Percentiles rank a stretch among this genome's conserved stretches.
phyloP scores from a whole-genome alignment of 306 rosid genomes.

The Sicyos edulis region DNA sequence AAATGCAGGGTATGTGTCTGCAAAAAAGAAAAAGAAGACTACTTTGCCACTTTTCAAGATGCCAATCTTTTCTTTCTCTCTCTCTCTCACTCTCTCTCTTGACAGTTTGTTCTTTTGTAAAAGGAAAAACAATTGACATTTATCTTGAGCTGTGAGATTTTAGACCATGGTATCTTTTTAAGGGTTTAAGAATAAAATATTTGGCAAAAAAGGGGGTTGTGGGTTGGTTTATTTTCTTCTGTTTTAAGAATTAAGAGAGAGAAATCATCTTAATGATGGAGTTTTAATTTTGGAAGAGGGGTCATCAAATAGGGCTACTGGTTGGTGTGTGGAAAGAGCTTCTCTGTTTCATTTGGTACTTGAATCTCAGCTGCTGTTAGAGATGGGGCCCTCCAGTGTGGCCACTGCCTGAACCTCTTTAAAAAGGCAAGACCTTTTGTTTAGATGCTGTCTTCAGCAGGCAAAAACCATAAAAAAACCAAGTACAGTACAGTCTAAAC shows the following conservation, averaged over 20 bases:
- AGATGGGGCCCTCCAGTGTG: constrained; percentile 16
- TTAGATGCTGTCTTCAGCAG: background rate
- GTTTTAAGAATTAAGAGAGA: background rate
- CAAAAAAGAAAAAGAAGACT: background rate
- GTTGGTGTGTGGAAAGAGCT: constrained; percentile 3
- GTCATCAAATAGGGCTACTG: constrained; percentile 7
- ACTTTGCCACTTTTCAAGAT: constrained; percentile 12
- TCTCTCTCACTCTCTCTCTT: background rate
- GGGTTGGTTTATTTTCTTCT: background rate
- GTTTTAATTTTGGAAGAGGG: background rate
- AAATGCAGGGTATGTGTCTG: background rate
- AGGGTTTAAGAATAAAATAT: background rate
- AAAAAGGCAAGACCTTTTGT: constrained; percentile 6
- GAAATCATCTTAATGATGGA: background rate
- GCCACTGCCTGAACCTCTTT: constrained; percentile 8
- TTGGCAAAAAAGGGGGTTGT: background rate
- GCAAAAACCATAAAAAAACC: constrained; percentile 10
- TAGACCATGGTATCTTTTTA: background rate
- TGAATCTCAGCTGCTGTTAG: constrained; percentile 9
- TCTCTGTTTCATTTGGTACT: constrained; percentile 18
- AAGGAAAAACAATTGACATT: background rate
- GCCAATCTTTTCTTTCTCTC: background rate
- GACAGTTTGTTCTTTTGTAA: background rate
- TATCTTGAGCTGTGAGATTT: constrained; percentile 15
- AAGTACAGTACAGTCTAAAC: constrained; percentile 11